Conservation (phyloP, 371 early-diverging fungal species). For the Capillidium heterosporum region DNA sequence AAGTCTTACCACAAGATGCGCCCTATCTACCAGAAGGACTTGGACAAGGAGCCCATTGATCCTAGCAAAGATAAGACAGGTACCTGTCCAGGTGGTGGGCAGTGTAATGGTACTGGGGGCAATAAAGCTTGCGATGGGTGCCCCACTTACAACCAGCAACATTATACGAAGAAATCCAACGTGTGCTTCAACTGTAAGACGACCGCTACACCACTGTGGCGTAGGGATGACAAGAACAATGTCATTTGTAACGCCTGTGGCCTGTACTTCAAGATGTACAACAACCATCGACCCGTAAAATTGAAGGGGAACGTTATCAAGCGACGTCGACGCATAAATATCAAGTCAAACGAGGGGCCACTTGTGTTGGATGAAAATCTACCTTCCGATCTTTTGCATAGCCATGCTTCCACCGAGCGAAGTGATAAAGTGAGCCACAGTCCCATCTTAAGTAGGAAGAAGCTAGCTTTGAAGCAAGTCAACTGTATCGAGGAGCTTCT, state of each 20-base stretch:
- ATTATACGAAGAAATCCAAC: slow-evolving; percentile 23
- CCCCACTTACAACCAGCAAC: slow-evolving; percentile 53
- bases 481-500: no score
- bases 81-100: slow-evolving; percentile 59
- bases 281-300: slow-evolving; percentile 48
- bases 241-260: slow-evolving; percentile 79
- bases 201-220: slow-evolving; percentile 76
- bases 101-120: slow-evolving; percentile 60
- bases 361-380: no score
- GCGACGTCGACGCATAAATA: slow-evolving; percentile 46
- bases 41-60: slow-evolving; percentile 6
- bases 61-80: slow-evolving; percentile 14
- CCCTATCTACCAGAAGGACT: slow-evolving; percentile 4
- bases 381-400: no score
- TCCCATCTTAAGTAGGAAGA: no score
- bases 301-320: slow-evolving; percentile 72
- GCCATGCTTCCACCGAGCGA: no score
- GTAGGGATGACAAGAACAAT: slow-evolving; percentile 56
- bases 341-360: no score
- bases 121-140: slow-evolving; percentile 54
- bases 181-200: slow-evolving; percentile 67
- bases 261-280: slow-evolving; percentile 65
- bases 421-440: no score
- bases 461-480: no score
- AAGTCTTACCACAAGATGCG: slow-evolving; percentile 5